Evolutionary conservation across 108 stramenopile species (phyloP).

Genomic region (Cyclotella choctawhatcheeana): DNA sequence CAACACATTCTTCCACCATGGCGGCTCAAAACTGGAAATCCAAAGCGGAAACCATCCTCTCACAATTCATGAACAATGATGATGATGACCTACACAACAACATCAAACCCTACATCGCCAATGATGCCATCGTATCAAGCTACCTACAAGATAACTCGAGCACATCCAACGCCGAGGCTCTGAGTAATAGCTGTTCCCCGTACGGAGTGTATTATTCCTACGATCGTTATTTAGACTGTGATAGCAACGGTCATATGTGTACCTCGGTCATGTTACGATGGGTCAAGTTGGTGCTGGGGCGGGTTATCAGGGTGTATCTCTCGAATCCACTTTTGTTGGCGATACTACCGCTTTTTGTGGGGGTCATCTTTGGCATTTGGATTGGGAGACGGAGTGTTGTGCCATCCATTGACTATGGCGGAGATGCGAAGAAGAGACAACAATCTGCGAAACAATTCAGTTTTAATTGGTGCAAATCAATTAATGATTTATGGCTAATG

Average conservation of each 20-base stretch:
- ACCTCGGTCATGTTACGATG: constrained; percentile 48
- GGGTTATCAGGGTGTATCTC: constrained; percentile 58
- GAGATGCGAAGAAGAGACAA: neutral
- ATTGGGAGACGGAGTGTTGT: constrained; percentile 41
- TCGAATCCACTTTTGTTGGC: constrained; percentile 60
- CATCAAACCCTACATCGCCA: neutral
- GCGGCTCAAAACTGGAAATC: neutral
- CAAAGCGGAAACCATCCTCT: neutral
- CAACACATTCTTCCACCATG: no score
- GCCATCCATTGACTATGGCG: neutral
- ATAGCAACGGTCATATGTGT: constrained; percentile 5
- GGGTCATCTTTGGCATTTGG: constrained; percentile 56
- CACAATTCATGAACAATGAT: neutral
- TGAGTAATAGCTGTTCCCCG: neutral
- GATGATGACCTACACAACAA: neutral
- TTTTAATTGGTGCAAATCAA: neutral
- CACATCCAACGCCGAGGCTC: neutral
- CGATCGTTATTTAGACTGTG: constrained; percentile 15
- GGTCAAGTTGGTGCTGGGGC: constrained; percentile 59
- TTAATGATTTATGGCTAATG: neutral
- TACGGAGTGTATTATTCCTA: constrained; percentile 20
- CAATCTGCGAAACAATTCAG: neutral
- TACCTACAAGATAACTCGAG: neutral
- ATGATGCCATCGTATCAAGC: neutral
- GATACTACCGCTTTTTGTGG: constrained; percentile 59